Evolutionary conservation across 163 green algal genomes (phyloP).

Genomic region (Scenedesmus sp.): DNA sequence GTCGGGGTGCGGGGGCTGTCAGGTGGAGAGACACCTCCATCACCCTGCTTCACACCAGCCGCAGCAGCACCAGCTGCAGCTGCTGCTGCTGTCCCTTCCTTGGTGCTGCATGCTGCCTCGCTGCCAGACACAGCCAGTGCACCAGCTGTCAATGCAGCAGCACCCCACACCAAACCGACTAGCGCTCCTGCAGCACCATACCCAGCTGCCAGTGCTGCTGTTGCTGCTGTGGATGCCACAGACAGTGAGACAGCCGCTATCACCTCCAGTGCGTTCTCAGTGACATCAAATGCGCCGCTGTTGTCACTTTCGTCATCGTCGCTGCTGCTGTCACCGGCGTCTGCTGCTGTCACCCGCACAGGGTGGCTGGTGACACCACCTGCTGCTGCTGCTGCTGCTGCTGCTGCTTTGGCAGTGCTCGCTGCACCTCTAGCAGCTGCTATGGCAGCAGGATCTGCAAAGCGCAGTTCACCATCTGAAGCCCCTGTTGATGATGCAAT

Average conservation of each 20-base stretch:
- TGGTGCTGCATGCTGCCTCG: background rate
- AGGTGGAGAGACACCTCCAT: background rate
- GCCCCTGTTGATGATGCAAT: background rate
- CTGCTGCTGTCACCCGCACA: background rate
- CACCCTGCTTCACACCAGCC: background rate
- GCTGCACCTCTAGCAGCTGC: background rate
- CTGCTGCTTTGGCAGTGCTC: background rate
- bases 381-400: slow-evolving; percentile 32
- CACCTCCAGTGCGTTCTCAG: background rate
- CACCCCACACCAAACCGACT: background rate
- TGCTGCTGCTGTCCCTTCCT: background rate
- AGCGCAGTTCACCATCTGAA: background rate
- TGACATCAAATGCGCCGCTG: background rate
- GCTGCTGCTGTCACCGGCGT: background rate
- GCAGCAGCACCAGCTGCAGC: background rate
- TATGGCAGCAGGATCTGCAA: slow-evolving; percentile 28
- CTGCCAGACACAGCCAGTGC: background rate
- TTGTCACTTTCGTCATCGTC: background rate
- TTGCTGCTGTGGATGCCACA: background rate
- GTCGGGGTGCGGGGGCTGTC: background rate
- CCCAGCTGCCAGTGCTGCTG: slow-evolving; percentile 12
- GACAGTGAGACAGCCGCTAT: slow-evolving; percentile 14
- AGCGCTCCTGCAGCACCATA: slow-evolving; percentile 28
- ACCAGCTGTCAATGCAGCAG: background rate
- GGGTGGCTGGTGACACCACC: background rate